These are phyloP conservation scores for Heterobasidion annosum DNA, from an alignment of 1,284 basidiomycete species.

Conservation along the genomic window DNA sequence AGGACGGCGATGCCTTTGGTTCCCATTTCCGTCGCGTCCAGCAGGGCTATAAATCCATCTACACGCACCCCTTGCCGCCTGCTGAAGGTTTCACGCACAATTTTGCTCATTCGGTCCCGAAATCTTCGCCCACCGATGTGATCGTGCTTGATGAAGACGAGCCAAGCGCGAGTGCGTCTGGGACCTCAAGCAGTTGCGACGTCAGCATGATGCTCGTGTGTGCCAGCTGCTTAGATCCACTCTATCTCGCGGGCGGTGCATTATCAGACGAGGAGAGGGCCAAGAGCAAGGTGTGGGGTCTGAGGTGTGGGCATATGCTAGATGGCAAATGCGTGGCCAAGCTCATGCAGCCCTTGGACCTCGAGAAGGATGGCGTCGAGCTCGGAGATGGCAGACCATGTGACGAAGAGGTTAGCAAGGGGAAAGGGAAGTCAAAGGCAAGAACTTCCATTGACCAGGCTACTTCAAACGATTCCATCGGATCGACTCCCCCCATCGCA, in stretches of 20 bases:
- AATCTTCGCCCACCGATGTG: slow-evolving; percentile 11
- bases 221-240: slow-evolving; percentile 48
- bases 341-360: slow-evolving; percentile 37
- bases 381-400: neutral
- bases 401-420: slow-evolving; percentile 11
- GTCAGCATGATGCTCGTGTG: slow-evolving; percentile 42
- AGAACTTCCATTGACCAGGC: neutral
- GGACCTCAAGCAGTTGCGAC: neutral
- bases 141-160: slow-evolving; percentile 20
- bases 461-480: neutral
- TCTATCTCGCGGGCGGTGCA: slow-evolving; percentile 31
- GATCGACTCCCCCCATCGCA: neutral
- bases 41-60: slow-evolving; percentile 44
- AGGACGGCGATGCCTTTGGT: slow-evolving; percentile 10
- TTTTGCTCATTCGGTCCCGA: slow-evolving; percentile 32
- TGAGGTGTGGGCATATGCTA: slow-evolving; percentile 67
- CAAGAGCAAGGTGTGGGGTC: slow-evolving; percentile 47
- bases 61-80: slow-evolving; percentile 50
- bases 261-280: slow-evolving; percentile 22
- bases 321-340: slow-evolving; percentile 64
- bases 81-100: slow-evolving; percentile 55
- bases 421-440: slow-evolving; percentile 16
- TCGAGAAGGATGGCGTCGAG: slow-evolving; percentile 9
- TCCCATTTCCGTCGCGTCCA: slow-evolving; percentile 14
- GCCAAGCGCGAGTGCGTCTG: slow-evolving; percentile 10